Evolutionary conservation across 345 rosid species (phyloP).

Genomic region (Physaria fendleri): DNA sequence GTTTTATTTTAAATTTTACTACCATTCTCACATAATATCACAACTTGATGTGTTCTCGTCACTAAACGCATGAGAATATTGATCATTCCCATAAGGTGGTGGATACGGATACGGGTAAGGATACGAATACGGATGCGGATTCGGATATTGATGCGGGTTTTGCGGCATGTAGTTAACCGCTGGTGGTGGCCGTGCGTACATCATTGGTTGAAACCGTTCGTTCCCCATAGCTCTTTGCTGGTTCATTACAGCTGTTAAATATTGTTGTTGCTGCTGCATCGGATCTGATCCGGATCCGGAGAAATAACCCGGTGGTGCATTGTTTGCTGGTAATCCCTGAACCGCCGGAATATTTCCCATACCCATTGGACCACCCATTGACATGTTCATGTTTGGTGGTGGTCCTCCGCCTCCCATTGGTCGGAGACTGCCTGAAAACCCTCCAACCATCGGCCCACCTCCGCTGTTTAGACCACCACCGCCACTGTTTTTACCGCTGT

Average conservation of each 20-base stretch:
- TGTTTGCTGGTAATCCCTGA: constrained; percentile 69
- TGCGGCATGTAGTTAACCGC: constrained; percentile 85
- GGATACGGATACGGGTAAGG: constrained; percentile 38
- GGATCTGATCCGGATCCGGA: constrained; percentile 67
- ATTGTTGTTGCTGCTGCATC: too few species aligned
- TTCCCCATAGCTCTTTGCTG: constrained; percentile 76
- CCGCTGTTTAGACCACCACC: too few species aligned
- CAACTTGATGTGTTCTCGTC: constrained; percentile 92
- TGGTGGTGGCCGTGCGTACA: constrained; percentile 82
- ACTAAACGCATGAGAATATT: constrained; percentile 55
- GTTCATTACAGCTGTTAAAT: constrained; percentile 75
- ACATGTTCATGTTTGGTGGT: constrained; percentile 37
- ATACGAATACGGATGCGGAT: constrained; percentile 30
- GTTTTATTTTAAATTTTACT: constrained; percentile 6
- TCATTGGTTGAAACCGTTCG: constrained; percentile 85
- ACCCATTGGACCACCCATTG: too few species aligned
- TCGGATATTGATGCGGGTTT: constrained; percentile 28
- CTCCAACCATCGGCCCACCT: constrained; percentile 26
- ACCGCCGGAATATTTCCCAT: constrained; percentile 54
- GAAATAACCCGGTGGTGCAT: constrained; percentile 47
- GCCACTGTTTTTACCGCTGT: too few species aligned
- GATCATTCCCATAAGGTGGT: constrained; percentile 27
- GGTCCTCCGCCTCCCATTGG: constrained; percentile 44
- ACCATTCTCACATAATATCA: constrained; percentile 62
- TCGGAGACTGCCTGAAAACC: too few species aligned